Evolutionary conservation across 2,329 filamentous ascomycete species (phyloP), one percentile per base, ranked within the genome.

Genomic region (Diaporthe capsici): DNA sequence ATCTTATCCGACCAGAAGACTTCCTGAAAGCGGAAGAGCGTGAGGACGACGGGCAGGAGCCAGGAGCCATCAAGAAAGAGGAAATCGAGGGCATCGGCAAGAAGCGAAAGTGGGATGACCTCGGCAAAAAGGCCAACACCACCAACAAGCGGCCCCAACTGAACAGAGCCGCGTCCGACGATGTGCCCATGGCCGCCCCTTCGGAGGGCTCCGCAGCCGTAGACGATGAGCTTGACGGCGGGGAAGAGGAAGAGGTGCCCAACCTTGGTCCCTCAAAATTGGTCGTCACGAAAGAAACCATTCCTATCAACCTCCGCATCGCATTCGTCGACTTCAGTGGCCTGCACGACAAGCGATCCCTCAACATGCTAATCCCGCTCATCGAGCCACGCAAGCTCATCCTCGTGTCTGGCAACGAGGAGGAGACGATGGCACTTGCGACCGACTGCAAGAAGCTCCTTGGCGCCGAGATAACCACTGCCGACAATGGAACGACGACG

Each of bases 301-400:
- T 98, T 37, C 87, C 88, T 15, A 87, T 96, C 75, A 92, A 94
- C 78, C 87, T 97, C 70, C 92, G 93, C 63, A 92, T 99, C 78
- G 94, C 94, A 3, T 97, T 94, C 83, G 92, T 99, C 72, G 97
- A 99, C 84, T 98, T 98, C 82, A 93, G 94, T 71, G 97, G 96
- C 34, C 86, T 98, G 34, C 96, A 98, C 83, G 97, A 98, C 82
- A 96, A 96, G 83, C 94, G 96, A 79, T 98, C 95, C 83, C 87
- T 99, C 67, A 95, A 96, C 84, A 98, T 98, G 93, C 86, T 99
- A 72, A 95, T 99, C 68, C 97, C 97, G 0, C 90, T 98, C 8
- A 98, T 99, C 79, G 93, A 96, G 81, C 97, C 97, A 8, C 93
- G 96, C 73, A 99, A 99, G 83, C 89, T 99, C 71, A 97, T 99